phyloP scores from a whole-genome alignment of 2,329 filamentous ascomycete genomes.

The Triangularia verruculosa region DNA sequence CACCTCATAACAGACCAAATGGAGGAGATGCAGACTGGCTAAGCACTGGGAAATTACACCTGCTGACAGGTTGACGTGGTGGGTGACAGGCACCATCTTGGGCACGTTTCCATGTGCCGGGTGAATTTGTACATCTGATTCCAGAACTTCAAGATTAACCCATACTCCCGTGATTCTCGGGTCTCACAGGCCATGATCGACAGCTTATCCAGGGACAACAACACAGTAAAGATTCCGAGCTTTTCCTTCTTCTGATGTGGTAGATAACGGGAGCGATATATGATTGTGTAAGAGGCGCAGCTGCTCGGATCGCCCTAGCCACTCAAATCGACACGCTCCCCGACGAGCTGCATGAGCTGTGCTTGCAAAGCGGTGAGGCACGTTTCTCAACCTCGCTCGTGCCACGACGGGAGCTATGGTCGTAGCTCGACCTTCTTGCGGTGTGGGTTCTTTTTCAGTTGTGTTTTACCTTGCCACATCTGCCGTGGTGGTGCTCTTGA shows the following conservation, averaged over 20 bases:
- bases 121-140: neutral
- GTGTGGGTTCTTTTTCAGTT: neutral
- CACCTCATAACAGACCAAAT: neutral
- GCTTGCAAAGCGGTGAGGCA: neutral
- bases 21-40: neutral
- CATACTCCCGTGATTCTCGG: neutral
- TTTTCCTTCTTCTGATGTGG: slow-evolving; percentile 1
- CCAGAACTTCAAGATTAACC: neutral
- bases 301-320: neutral
- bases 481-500: neutral
- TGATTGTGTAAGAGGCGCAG: neutral
- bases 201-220: neutral
- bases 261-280: neutral
- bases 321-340: slow-evolving; percentile 7
- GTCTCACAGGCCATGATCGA: neutral
- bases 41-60: neutral
- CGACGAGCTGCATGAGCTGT: slow-evolving; percentile 5
- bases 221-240: neutral
- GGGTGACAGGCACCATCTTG: too few relatives aligned
- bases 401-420: neutral
- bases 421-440: neutral
- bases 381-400: neutral
- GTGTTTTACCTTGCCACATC: neutral
- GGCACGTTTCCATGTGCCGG: too few relatives aligned
- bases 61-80: neutral